Percentiles rank a stretch among this genome's conserved stretches.
phyloP scores from a whole-genome alignment of 2,329 filamentous ascomycete genomes.

The Botrytis byssoidea region DNA sequence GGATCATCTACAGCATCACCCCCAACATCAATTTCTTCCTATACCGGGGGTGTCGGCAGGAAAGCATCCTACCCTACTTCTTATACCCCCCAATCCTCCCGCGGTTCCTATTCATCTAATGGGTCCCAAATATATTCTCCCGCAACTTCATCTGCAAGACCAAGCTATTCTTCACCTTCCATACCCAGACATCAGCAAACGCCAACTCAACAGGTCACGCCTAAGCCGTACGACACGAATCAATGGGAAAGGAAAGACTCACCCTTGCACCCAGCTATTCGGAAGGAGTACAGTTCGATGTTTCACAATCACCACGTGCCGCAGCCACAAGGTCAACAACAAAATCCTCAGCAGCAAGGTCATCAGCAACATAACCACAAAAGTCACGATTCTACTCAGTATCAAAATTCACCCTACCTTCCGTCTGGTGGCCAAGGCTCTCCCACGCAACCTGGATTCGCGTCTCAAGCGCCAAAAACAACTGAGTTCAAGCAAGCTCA shows the following conservation, averaged over 20 bases:
- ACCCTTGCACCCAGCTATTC: slow-evolving; percentile 43
- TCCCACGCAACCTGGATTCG: background rate
- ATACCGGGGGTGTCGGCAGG: slow-evolving; percentile 4
- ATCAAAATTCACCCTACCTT: background rate
- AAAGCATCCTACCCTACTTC: slow-evolving; percentile 2
- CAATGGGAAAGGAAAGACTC: slow-evolving; percentile 35
- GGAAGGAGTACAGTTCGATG: slow-evolving; percentile 37
- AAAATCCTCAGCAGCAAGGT: background rate
- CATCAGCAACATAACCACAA: slow-evolving; percentile 1
- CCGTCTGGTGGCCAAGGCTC: slow-evolving; percentile 1
- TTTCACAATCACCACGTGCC: slow-evolving; percentile 27
- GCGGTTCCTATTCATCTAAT: slow-evolving; percentile 2
- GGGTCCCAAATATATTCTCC: slow-evolving; percentile 19
- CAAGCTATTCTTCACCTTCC: slow-evolving; percentile 16
- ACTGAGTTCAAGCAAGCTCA: background rate
- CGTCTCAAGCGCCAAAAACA: background rate
- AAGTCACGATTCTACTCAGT: background rate
- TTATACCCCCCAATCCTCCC: slow-evolving; percentile 4
- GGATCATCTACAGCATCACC: slow-evolving; percentile 18
- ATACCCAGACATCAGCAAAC: slow-evolving; percentile 23
- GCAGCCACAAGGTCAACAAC: slow-evolving; percentile 18
- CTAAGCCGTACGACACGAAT: slow-evolving; percentile 11
- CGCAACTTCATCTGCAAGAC: slow-evolving; percentile 3
- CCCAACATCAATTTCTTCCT: slow-evolving; percentile 19
- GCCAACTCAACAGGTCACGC: slow-evolving; percentile 18